A percentile compares a stretch with the other conserved stretches of the same genome.
phyloP scores from a whole-genome alignment of 441 rosid species.

The Adansonia gregorii region DNA sequence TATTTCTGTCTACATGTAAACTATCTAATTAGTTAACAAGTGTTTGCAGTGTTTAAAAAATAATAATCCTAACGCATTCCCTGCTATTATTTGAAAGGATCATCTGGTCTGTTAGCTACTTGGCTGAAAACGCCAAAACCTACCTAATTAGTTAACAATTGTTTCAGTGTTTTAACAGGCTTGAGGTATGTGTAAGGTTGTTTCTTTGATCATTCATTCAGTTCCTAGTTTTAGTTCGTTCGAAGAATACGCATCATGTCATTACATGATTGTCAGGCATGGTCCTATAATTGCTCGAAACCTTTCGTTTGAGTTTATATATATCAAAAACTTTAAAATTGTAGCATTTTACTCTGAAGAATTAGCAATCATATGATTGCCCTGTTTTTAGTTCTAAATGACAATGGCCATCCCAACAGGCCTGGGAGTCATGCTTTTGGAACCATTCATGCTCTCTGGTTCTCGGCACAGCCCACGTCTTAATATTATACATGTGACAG shows the following conservation, averaged over 20 bases:
- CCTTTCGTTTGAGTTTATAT: background rate
- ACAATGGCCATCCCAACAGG: background rate
- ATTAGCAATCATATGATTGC: background rate
- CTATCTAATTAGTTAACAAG: background rate
- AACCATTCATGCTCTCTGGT: background rate
- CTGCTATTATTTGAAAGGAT: background rate
- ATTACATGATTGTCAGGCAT: background rate
- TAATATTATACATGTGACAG: background rate
- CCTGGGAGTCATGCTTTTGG: background rate
- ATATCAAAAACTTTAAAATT: no score
- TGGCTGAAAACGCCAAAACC: background rate
- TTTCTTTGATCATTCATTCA: background rate
- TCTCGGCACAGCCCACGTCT: background rate
- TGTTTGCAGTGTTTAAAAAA: background rate
- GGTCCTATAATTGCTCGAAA: background rate
- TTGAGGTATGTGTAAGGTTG: background rate
- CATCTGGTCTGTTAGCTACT: background rate
- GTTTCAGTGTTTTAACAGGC: background rate
- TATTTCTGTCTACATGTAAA: background rate
- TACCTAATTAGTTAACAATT: background rate
- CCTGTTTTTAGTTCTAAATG: background rate
- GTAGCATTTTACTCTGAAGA: background rate
- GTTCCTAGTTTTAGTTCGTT: background rate
- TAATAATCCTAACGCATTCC: background rate
- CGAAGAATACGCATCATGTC: background rate